These are phyloP conservation scores for Beauveria australis DNA, from an alignment of 2,329 filamentous ascomycete genomes.

Conservation along the genomic window DNA sequence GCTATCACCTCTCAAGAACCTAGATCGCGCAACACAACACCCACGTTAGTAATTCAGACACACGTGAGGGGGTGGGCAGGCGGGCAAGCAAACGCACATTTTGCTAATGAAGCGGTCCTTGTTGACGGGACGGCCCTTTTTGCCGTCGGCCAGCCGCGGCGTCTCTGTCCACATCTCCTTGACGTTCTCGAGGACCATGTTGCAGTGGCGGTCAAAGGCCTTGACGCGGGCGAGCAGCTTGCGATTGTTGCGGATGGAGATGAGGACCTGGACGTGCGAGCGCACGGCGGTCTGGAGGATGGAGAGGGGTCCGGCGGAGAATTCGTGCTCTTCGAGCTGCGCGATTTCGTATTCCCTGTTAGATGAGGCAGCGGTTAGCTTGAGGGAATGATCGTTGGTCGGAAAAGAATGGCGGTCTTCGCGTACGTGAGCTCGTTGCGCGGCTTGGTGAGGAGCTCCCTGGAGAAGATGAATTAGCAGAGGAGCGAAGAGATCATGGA, in stretches of 20 bases:
- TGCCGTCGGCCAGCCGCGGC: constrained; percentile 70
- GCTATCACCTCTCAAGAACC: constrained; percentile 79
- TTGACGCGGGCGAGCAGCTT: constrained; percentile 96
- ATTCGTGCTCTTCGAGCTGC: constrained; percentile 54
- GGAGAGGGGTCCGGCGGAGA: constrained; percentile 54
- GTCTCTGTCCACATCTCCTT: constrained; percentile 99
- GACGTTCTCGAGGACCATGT: constrained; percentile 96
- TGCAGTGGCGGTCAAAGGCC: constrained; percentile 97
- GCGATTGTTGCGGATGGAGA: constrained; percentile 96
- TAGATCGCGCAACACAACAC: constrained; percentile 23
- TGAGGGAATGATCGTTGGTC: constrained; percentile 6
- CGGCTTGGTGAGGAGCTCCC: constrained; percentile 82
- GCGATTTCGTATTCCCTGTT: constrained; percentile 82
- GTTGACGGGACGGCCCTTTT: constrained; percentile 85
- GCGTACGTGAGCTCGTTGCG: constrained; percentile 85
- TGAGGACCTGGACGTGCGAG: constrained; percentile 89
- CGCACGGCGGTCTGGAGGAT: constrained; percentile 96
- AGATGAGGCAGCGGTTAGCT: constrained; percentile 4
- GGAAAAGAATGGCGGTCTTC: constrained; percentile 14
- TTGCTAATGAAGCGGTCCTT: constrained; percentile 98
- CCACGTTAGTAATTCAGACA: neutral
- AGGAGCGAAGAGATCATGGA: neutral
- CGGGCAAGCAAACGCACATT: constrained; percentile 53
- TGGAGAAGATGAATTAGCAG: constrained; percentile 32
- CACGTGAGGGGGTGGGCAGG: neutral